Evolutionary conservation across 2,329 filamentous ascomycete species (phyloP), one percentile per base, ranked within the genome.

Genomic region (Dothideomycetidae sp.): DNA sequence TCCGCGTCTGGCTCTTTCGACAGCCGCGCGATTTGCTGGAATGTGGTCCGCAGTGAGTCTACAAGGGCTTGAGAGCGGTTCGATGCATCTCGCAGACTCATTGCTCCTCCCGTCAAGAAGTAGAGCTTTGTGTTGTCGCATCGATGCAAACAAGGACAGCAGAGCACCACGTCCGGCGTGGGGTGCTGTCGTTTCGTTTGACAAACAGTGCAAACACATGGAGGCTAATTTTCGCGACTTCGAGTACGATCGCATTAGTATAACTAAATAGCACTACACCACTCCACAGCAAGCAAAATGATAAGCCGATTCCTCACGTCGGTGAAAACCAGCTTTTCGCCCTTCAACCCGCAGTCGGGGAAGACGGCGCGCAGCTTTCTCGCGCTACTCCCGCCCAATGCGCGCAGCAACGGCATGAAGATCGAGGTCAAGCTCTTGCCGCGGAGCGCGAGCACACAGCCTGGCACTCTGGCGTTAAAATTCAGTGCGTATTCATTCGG

Each of bases 351-450:
- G 15, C 69, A 71, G 56, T 77, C 83, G 34, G 56, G 56, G 44
- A 85, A 84, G 54, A 79, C 86, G 15, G 86, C 84, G 28, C 78
- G 90, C 30, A 70, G 93, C 36, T 90, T 96, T 61, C 81, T 96
- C 48, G 79, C 82, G 19, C 70, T 81, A 46, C 74, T 98, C 19
- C 84, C 88, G 7, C 73, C 85, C 29, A 75, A 78, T 51, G 85
- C 85, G 42, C 75, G 85, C 38, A 63, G 68, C 39, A 70, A 66
- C 37, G 75, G 72, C 46, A 83, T 93, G 67, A 73, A 76, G 52
- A 80, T 96, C 53, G 75, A 75, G 49, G 79, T 84, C 10, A 79
- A 73, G 43, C 65, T 93, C 46, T 66, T 96, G 36, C 47, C 48
- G 75, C 83, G 37, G 72, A 78, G 46, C 56, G 65, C 36, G 21